A percentile compares a stretch with the other conserved stretches of the same genome.
phyloP scores from a whole-genome alignment of 768 basidiomycete species.

The Boletellus ananas region DNA sequence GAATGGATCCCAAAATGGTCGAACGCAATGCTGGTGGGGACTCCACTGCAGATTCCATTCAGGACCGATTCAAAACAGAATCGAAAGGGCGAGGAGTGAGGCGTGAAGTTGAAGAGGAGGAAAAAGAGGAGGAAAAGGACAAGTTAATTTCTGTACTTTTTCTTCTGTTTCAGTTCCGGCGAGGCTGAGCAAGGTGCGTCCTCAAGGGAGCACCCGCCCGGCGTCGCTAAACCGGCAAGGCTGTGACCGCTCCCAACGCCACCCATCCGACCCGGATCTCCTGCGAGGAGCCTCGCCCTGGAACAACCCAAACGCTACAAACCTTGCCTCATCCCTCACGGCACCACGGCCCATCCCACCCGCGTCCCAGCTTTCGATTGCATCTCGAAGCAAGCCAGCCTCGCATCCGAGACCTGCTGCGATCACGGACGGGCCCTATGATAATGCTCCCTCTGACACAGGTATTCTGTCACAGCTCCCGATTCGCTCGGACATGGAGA shows the following conservation, averaged over 20 bases:
- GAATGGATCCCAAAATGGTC: slow-evolving; percentile 69
- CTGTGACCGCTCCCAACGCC: slow-evolving; percentile 11
- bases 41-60: slow-evolving; percentile 15
- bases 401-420: neutral
- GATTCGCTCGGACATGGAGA: slow-evolving; percentile 21
- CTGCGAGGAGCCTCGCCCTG: slow-evolving; percentile 3
- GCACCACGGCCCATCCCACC: slow-evolving; percentile 9
- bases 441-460: neutral
- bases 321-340: slow-evolving; percentile 21
- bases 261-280: neutral
- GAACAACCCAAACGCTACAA: slow-evolving; percentile 16
- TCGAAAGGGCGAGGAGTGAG: neutral
- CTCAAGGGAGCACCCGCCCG: neutral
- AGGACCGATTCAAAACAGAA: neutral
- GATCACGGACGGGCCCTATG: neutral
- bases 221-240: slow-evolving; percentile 2
- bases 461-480: slow-evolving; percentile 26
- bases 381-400: slow-evolving; percentile 12
- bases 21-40: slow-evolving; percentile 39
- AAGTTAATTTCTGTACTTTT: slow-evolving; percentile 4
- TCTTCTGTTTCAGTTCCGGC: slow-evolving; percentile 14
- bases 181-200: slow-evolving; percentile 9
- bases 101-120: neutral
- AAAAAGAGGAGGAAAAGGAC: neutral
- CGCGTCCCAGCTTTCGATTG: slow-evolving; percentile 16